Evolutionary conservation across 305 asterid genomes (phyloP), one percentile per base, ranked within the genome.

Genomic region (Euphrasia arctica): DNA sequence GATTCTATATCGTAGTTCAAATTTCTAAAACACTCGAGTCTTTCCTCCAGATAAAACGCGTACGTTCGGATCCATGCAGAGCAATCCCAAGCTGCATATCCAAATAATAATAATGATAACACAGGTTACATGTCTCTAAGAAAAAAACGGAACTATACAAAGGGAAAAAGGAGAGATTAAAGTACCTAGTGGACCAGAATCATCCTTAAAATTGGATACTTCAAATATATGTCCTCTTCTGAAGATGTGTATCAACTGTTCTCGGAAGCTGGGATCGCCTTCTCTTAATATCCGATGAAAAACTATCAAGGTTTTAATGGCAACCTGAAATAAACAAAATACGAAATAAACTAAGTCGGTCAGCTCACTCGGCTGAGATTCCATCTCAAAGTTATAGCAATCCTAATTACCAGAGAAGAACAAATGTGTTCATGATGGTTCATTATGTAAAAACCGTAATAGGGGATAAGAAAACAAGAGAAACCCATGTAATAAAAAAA

Each of bases 41-140:
- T 83, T 83, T 89, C 96, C 82, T 92, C 98, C 2, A 92, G 72
- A 85, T 78, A 92, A 36, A 83, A 80, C 0, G 91, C 90, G 49
- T 92, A 92, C 10, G 98, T 70, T 7, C 97, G 82, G 4, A 89
- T 82, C 95, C 97, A 92, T 28, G 93, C 87, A 39, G 97, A 84
- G 77, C 98, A 92, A 75, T 92, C 98, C 96, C 96, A 92, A 64
- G 95, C 97, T 91, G 83, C 78, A 79, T 31, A 80, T 31, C 5
- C 48, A 7, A 45, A 68, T 39, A 55, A 28, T 39, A 34, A 39
- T 32, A 52, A 7, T 52, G 2, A 52, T 4, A 13, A 31, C 34
- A 31, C 49, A 5, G 9, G 48, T 6, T 6, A 29, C 2, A 36
- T 2, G 10, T 9, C 43, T 39, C 43, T 39, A 39, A 4, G 9